Base-by-base conservation (phyloP, 2,329 filamentous ascomycete genomes). In the Venturia carpophila region DNA sequence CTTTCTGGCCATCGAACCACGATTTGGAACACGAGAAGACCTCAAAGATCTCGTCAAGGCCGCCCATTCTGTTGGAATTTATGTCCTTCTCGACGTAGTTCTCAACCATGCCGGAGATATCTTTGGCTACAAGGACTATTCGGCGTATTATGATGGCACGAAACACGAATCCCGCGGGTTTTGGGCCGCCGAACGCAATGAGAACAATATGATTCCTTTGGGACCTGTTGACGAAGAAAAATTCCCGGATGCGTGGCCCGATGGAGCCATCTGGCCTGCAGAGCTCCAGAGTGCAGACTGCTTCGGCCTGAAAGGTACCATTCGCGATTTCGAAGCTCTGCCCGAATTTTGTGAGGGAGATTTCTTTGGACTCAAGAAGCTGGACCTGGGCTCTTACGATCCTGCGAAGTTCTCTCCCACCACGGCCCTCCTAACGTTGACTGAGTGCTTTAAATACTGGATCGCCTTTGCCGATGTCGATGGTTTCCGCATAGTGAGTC, bases 1-100 rank as follows among this genome's bases (percentile, higher is more conserved):
- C 64, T 71, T 71, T 47, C 66, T 71, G n/a, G 65, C 70, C 2
- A 65, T 71, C 15, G 70, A 71, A 55, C 66, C 65, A 7, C 66
- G 68, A 27, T 70, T 71, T 60, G 70, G 70, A 5, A 68, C 69
- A 7, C 61, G 63, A 17, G 68, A 71, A 39, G 69, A 71, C 52
- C 65, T 71, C 17, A 65, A 64, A 21, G 63, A 68, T 6, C 64
- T 71, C 11, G 70, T 71, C 11, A 42, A 66, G 47, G 64, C 34
- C 5, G 70, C 69, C 24, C 70, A 71, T 52, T 62, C 63, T 24
- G 34, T 67, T 15, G 69, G 67, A 1, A 69, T 71, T 1, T 70
- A 68, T 47, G 68, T 71, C 1, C 68, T 71, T 52, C 65, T 71
- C 7, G 70, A 71, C 45, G 69, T 71, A 41, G 70, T 71, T 43